Base-by-base conservation (phyloP, 2,329 filamentous ascomycete species). In the Metarhizium guizhouense region DNA sequence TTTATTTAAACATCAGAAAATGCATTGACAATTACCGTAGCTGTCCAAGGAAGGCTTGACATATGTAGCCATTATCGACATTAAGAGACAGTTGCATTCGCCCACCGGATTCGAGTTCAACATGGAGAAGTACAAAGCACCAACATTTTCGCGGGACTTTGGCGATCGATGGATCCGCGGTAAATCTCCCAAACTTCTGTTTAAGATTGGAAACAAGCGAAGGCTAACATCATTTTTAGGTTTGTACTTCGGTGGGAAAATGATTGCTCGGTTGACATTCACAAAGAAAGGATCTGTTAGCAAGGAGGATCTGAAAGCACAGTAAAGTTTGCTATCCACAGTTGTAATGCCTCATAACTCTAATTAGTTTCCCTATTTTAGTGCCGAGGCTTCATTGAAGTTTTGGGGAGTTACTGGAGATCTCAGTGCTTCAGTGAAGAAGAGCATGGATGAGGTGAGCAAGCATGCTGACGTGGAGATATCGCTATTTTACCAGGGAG, bases 81-180 rank as follows among this genome's bases (percentile, higher is more conserved):
- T 47, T 47, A 13, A 20, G n/a, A 47, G 16, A 16, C 43, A 47
- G 43, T 4, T 29, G 8, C 6, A n/a, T 3, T 14, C 43, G n/a
- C 13, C 11, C 30, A 8, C 11, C 20, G 10, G 16, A 34, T 47
- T 30, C 6, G 13, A 45, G 20, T 55, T 55, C 13, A 51, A 51
- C 25, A 51, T 3, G 5, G 14, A 43, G 4, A 32, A 6, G 4
- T 55, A 55, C 29, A 34, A 55, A 8, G n/a, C 5, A 10, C 16
- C 3, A 32, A 45, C 18, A 2, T 55, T 55, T 47, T 6, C 11
- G 6, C 7, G 16, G 1, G 53, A 55, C 47, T 55, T 45, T 51
- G 53, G 53, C 47, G 47, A 55, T n/a, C 47, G 53, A 32, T 55
- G 47, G 47, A 51, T 55, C 10, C 53, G 29, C 36, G 53, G 53